Conservation (phyloP, 352 stramenopile genomes). For the Phytophthora melonis region DNA sequence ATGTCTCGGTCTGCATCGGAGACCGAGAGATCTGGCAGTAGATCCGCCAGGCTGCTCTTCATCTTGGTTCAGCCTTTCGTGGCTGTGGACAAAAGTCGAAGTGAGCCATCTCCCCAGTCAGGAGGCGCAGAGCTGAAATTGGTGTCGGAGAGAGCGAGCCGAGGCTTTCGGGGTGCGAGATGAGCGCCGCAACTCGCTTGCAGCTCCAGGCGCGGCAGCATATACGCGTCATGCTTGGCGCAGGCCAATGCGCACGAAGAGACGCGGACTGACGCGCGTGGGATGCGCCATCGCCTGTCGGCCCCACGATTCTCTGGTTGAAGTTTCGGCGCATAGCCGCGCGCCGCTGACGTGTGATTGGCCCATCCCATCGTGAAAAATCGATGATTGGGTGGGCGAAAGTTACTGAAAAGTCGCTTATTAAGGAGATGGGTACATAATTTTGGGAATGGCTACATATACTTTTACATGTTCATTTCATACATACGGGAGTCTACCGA, state of each 20-base stretch:
- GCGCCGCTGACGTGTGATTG: conserved; percentile 4
- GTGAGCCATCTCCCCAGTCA: conserved; percentile 5
- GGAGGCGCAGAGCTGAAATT: not conserved
- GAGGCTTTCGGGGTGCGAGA: conserved; percentile 1
- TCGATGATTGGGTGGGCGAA: conserved; percentile 15
- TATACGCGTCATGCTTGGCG: not conserved
- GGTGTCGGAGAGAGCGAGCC: conserved; percentile 10
- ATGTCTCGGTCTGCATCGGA: conserved; percentile 24
- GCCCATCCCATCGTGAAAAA: conserved; percentile 16
- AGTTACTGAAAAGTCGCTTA: not conserved
- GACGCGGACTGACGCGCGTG: too few relatives aligned
- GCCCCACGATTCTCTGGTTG: not conserved
- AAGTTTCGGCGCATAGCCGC: not conserved
- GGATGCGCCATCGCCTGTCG: conserved; percentile 21
- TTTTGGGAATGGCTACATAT: not conserved
- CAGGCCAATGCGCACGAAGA: conserved; percentile 4
- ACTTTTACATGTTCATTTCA: not conserved
- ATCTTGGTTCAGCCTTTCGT: conserved; percentile 9
- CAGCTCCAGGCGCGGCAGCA: not conserved
- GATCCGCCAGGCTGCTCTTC: conserved; percentile 7
- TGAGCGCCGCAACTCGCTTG: not conserved
- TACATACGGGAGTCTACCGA: conserved; percentile 2
- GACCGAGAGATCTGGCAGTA: conserved; percentile 21
- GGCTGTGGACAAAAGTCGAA: conserved; percentile 2
- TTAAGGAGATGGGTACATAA: not conserved